Conservation (phyloP, 2,329 filamentous ascomycete species). For the Cadophora sp. region DNA sequence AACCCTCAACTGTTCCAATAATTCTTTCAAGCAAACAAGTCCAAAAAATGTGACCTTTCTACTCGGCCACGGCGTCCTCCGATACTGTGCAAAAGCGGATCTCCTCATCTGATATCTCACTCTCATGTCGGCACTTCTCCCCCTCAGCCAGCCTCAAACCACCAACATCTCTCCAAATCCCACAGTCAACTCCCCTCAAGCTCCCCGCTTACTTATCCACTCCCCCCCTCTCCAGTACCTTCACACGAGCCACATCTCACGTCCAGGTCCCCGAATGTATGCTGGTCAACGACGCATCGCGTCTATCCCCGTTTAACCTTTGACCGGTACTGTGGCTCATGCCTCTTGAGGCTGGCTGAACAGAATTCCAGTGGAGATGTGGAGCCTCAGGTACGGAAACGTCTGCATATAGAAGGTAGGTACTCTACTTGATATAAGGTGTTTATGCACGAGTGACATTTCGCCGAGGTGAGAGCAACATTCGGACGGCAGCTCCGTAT, state of each 20-base stretch:
- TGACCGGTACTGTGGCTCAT: neutral
- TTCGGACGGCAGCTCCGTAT: too few relatives aligned
- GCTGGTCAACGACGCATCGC: neutral
- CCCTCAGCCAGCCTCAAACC: slow-evolving; percentile 12
- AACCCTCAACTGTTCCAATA: too few relatives aligned
- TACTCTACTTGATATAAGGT: too few relatives aligned
- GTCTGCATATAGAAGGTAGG: too few relatives aligned
- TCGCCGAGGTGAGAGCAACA: too few relatives aligned
- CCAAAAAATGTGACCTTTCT: neutral
- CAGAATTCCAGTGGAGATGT: neutral
- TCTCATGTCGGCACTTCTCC: neutral
- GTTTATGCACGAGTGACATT: too few relatives aligned
- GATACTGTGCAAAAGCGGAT: neutral
- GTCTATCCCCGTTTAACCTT: neutral
- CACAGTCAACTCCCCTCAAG: too few relatives aligned
- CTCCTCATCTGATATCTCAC: neutral
- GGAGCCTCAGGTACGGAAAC: neutral
- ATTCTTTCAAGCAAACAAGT: too few relatives aligned
- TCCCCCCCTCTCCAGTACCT: neutral
- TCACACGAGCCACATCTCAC: slow-evolving; percentile 4
- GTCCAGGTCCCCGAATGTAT: neutral
- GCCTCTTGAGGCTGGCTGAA: neutral
- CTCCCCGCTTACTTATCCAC: slow-evolving; percentile 5
- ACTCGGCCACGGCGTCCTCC: neutral
- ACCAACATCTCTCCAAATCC: neutral